Base-by-base conservation (phyloP, 371 early-diverging fungal genomes). In the Haplosporangium sp. region DNA sequence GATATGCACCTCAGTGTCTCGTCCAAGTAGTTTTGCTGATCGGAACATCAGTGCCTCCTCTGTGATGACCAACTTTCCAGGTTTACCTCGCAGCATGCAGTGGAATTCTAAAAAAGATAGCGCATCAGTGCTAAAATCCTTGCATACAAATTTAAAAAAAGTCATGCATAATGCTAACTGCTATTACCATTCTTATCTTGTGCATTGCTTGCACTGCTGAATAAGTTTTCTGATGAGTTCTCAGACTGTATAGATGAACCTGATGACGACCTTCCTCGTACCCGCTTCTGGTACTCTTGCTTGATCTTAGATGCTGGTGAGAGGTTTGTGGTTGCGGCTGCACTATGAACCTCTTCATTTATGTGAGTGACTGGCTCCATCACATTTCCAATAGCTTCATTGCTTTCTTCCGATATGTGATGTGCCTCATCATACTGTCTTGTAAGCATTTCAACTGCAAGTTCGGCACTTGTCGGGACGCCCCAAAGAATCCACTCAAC, bases 401-500 rank as follows among this genome's bases (percentile, higher is more conserved):
- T 61, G 2, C n/a, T 34, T 40, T 53, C 63, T 13, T 56, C 65
- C 10, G 47, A 37, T n/a, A n/a, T 27, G 27, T 37, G 56, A 3
- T 47, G 65, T 13, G 40, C 53, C 27, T 63, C 71, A 0, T 74
- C 75, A 34, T 65, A 65, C 56, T 69, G 72, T 2, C 55, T 53
- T 6, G 72, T 69, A 45, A 81, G 34, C 69, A 68, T 57, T 19
- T 74, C 75, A 0, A 81, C 69, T 20, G 72, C 82, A 13, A 81
- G 63, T 19, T 81, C 82, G 0, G 82, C 75, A 47, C 66, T 71
- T 9, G 75, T 81, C 3, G 82, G 82, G 0, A 81, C 72, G 39
- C 60, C 68, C 82, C 82, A 81, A 5, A 81, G 72, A 45, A 81
- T 45, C 82, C 71, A 81, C 40, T 81, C 82, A 19, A 75, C 57